Evolutionary conservation across 2,329 filamentous ascomycete species (phyloP).

Genomic region (Sarocladium brachiariae): DNA sequence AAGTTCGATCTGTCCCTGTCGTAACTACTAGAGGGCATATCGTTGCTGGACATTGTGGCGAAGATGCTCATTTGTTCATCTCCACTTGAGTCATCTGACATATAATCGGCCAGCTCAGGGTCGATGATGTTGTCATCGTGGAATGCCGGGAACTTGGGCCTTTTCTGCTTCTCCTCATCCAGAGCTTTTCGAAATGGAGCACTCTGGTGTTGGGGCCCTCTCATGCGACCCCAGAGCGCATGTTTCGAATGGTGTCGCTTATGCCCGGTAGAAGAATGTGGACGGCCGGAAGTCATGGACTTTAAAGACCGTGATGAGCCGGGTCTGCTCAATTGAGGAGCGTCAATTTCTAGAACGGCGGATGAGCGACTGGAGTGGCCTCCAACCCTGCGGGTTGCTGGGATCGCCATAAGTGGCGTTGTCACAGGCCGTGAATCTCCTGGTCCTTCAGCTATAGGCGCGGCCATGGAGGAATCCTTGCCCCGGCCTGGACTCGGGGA

Average conservation of each 20-base stretch:
- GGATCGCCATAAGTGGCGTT: conserved; percentile 68
- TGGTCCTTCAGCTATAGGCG: conserved; percentile 30
- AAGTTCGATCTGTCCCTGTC: conserved; percentile 72
- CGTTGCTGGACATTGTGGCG: conserved; percentile 62
- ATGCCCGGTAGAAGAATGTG: conserved; percentile 68
- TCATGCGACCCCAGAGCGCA: conserved; percentile 72
- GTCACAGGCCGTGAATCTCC: conserved; percentile 48
- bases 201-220: conserved; percentile 65
- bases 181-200: conserved; percentile 77
- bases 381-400: conserved; percentile 56
- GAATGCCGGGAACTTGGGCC: conserved; percentile 75
- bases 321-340: conserved; percentile 78
- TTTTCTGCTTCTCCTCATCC: conserved; percentile 58
- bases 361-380: conserved; percentile 75
- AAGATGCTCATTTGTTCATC: conserved; percentile 89
- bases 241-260: conserved; percentile 84
- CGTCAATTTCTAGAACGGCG: conserved; percentile 83
- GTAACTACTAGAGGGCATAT: conserved; percentile 55
- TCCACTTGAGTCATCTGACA: conserved; percentile 92
- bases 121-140: conserved; percentile 99
- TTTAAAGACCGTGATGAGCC: conserved; percentile 86
- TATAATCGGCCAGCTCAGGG: conserved; percentile 87
- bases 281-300: conserved; percentile 60
- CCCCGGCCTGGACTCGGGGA: conserved; percentile 24
- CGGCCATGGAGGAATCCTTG: conserved; percentile 32